Evolutionary conservation across 345 rosid species (phyloP).

Genomic region (Eucalyptus sp.): DNA sequence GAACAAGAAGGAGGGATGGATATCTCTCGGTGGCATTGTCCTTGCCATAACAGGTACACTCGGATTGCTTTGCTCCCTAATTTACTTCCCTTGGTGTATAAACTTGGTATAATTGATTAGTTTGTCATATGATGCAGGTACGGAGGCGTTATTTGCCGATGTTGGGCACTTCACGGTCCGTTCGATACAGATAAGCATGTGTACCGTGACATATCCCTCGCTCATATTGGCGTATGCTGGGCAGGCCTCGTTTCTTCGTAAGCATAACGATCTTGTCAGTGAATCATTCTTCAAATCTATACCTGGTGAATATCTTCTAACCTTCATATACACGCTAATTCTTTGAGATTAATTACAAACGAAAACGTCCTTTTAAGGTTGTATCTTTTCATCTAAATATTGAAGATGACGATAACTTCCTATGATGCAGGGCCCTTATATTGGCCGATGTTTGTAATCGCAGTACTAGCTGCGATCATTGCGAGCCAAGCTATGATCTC

Average conservation of each 20-base stretch:
- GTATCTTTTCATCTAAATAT: not conserved
- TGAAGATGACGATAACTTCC: not conserved
- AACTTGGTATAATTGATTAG: not conserved
- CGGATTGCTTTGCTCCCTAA: not conserved
- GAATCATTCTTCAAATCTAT: slow-evolving; percentile 10
- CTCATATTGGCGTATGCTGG: slow-evolving; percentile 18
- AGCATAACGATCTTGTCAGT: not conserved
- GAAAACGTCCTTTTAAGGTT: not conserved
- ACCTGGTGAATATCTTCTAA: not conserved
- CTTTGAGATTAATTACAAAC: not conserved
- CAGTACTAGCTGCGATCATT: slow-evolving; percentile 29
- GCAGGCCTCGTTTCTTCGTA: slow-evolving; percentile 18
- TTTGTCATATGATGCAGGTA: slow-evolving; percentile 3
- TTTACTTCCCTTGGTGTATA: not conserved
- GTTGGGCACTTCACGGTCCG: slow-evolving; percentile 42
- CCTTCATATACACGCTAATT: not conserved
- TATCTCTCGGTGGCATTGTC: slow-evolving; percentile 38
- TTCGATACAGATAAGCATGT: slow-evolving; percentile 32
- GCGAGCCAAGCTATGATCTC: slow-evolving; percentile 55
- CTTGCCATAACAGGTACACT: slow-evolving; percentile 1
- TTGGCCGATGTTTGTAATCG: slow-evolving; percentile 45
- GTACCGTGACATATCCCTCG: slow-evolving; percentile 20
- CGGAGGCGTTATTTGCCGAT: slow-evolving; percentile 51
- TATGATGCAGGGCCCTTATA: slow-evolving; percentile 8
- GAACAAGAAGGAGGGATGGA: slow-evolving; percentile 27